Percentiles rank a stretch among this genome's conserved stretches.
phyloP scores from a whole-genome alignment of 1,139 yeast genomes.

The Saccharomyces pastorianus region DNA sequence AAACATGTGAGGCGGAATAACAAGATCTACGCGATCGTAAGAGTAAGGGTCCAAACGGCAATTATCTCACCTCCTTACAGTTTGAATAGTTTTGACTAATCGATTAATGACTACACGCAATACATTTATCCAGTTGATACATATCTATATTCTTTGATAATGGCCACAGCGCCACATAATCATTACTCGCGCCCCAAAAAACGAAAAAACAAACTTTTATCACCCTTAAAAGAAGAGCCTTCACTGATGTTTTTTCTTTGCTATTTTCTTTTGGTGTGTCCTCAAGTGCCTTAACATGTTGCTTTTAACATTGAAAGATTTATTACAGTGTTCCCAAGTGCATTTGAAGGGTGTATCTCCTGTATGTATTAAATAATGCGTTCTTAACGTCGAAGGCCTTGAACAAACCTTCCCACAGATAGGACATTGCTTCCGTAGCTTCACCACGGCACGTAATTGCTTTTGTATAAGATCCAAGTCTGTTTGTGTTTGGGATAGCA shows the following conservation, averaged over 20 bases:
- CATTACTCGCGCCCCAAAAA: not conserved
- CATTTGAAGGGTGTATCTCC: slow-evolving; percentile 82
- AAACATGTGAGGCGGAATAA: too few species aligned
- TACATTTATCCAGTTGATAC: too few species aligned
- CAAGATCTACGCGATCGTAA: too few species aligned
- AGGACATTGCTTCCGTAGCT: slow-evolving; percentile 38
- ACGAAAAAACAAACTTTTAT: not conserved
- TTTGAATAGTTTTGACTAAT: too few species aligned
- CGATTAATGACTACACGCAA: too few species aligned
- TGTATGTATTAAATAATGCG: slow-evolving; percentile 78
- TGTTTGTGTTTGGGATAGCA: not conserved
- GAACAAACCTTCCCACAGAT: slow-evolving; percentile 74
- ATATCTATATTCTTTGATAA: too few species aligned
- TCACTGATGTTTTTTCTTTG: slow-evolving; percentile 5
- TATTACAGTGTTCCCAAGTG: slow-evolving; percentile 59
- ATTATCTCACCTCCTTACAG: too few species aligned
- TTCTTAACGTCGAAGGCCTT: slow-evolving; percentile 73
- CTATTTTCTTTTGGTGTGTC: slow-evolving; percentile 38
- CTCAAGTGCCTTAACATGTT: slow-evolving; percentile 74
- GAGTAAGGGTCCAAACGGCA: too few species aligned
- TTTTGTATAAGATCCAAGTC: slow-evolving; percentile 1
- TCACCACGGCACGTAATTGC: not conserved
- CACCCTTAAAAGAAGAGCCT: not conserved
- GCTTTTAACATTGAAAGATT: slow-evolving; percentile 69
- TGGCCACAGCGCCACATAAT: too few species aligned